Evolutionary conservation across 2,329 filamentous ascomycete genomes (phyloP), one percentile per base, ranked within the genome.

Genomic region (Penicillium paneum): DNA sequence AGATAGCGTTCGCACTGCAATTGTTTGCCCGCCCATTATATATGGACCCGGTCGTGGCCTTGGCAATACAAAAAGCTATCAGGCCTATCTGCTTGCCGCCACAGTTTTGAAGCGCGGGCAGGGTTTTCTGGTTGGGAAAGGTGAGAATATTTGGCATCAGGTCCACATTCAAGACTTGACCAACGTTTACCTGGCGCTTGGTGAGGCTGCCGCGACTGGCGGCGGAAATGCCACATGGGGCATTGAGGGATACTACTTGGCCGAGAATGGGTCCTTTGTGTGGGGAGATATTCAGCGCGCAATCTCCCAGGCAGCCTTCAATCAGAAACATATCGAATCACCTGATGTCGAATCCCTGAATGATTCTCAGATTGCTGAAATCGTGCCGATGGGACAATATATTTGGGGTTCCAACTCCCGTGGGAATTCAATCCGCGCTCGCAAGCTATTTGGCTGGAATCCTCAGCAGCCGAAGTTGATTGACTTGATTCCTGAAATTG

Each of bases 401-500:
- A 62, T 66, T 28, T 74, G 71, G 71, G 73, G 72, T n/a, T 69
- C 63, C 6, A 76, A 70, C 55, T 74, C 72, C 17, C 62, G 72
- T 32, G 70, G 71, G 11, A 64, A 64, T 54, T 66, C 73, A 5
- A 64, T 71, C 43, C 67, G 73, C 13, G 73, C 67, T 1, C 67
- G 66, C 31, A 74, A 74, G 54, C 56, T 76, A 48, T 59, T 76
- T 44, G 72, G 70, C 1, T 76, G 73, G 73, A 61, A 61, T 5
- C 71, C 73, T 11, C 60, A 67, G 52, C 70, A 79, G 44, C 73
- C 72, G 21, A 77, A 75, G 28, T 51, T 88, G 49, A 68, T 79
- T 55, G 81, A 85, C 10, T 73, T 81, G 46, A 70, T 88, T 28
- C 78, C 80, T 3, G 74, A 74, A 2, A 78, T 83, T 44, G 76